These are phyloP conservation scores for Ettlia oleoabundans DNA, from an alignment of 139 green algal species.

Conservation along the genomic window DNA sequence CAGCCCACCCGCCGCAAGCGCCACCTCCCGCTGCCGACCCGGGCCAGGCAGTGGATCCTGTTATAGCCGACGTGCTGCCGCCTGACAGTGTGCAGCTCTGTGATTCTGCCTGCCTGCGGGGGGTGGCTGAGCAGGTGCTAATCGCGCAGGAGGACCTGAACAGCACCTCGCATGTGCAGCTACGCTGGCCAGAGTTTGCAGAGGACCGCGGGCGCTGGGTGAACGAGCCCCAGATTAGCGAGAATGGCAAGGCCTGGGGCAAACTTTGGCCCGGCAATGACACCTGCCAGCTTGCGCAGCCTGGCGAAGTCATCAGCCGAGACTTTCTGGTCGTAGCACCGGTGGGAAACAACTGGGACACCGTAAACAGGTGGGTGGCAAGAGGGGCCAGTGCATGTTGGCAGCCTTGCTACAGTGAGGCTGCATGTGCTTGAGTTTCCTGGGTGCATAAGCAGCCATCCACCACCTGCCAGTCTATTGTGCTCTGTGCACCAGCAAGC, in stretches of 20 bases:
- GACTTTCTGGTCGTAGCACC: conserved; percentile 8
- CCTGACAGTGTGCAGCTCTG: background rate
- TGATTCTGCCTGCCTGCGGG: background rate
- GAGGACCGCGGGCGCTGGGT: conserved; percentile 15
- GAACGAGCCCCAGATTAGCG: too few species aligned
- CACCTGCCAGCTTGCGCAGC: conserved; percentile 9
- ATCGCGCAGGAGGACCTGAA: background rate
- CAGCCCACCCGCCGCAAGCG: background rate
- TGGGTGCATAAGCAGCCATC: background rate
- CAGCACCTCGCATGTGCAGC: background rate
- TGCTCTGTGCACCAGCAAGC: too few species aligned
- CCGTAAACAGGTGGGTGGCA: background rate
- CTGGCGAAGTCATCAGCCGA: background rate
- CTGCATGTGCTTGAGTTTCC: too few species aligned
- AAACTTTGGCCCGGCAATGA: background rate
- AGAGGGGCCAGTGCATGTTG: background rate
- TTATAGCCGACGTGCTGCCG: background rate
- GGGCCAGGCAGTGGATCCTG: background rate
- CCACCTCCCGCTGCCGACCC: background rate
- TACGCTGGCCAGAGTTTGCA: background rate
- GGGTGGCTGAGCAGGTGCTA: background rate
- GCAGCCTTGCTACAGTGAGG: too few species aligned
- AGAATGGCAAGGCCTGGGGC: too few species aligned
- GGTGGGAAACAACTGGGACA: conserved; percentile 3
- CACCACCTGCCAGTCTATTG: too few species aligned